Conservation (phyloP, 2,329 filamentous ascomycete genomes). For the Monosporascus sp. region DNA sequence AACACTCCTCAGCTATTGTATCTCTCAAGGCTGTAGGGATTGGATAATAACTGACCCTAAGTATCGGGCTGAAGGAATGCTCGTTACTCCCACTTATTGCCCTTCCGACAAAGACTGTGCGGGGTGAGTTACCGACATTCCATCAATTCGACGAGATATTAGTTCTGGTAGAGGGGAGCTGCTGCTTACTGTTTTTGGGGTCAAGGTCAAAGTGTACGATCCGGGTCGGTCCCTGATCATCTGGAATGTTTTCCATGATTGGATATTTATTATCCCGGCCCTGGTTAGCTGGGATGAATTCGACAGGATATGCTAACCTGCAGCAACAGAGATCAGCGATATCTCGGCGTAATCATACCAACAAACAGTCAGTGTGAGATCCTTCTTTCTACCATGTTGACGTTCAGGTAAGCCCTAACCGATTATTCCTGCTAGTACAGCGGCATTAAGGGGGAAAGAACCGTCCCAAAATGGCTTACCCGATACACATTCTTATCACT, state of each 20-base stretch:
- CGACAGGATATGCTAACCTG: constrained; percentile 8
- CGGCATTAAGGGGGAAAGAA: neutral
- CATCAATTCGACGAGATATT: neutral
- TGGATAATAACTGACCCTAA: constrained; percentile 7
- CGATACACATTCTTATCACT: constrained; percentile 15
- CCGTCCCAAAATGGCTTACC: neutral
- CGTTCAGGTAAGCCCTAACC: neutral
- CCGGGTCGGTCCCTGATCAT: neutral
- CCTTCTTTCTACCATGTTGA: neutral
- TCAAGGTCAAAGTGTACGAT: constrained; percentile 16
- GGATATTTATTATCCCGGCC: neutral
- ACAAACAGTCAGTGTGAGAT: neutral
- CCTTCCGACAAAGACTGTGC: constrained; percentile 8
- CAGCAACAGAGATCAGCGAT: neutral
- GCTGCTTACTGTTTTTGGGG: constrained; percentile 10
- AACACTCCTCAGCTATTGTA: neutral
- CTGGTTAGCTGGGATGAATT: neutral
- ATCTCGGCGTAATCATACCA: too few species aligned
- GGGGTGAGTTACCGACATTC: too few species aligned
- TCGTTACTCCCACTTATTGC: constrained; percentile 1
- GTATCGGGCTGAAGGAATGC: constrained; percentile 7
- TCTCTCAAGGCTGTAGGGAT: neutral
- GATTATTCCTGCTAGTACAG: neutral
- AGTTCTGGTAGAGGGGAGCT: neutral
- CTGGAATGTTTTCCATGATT: constrained; percentile 7